A percentile compares a stretch with the other conserved stretches of the same genome.
These are phyloP conservation scores for Simmondsia chinensis DNA, from an alignment of 148 eudicot species.

Conservation along the genomic window DNA sequence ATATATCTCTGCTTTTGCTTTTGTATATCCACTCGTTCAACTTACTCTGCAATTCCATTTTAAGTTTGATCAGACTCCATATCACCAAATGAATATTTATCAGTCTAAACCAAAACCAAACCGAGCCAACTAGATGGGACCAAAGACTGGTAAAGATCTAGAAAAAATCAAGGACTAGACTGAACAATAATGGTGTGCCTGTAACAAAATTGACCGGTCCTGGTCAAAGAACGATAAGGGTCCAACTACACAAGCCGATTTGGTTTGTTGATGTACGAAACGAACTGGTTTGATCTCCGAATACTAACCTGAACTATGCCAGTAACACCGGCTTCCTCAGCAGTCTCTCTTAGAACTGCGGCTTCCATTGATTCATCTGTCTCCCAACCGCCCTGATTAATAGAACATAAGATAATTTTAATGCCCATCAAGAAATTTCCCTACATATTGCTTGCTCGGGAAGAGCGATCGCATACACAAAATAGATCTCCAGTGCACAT, in stretches of 20 bases:
- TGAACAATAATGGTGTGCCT: no score
- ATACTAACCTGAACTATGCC: slow-evolving; percentile 49
- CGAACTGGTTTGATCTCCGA: no score
- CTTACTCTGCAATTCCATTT: slow-evolving; percentile 27
- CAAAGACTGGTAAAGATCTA: no score
- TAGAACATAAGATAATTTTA: neutral
- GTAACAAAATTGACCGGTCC: no score
- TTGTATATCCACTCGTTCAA: slow-evolving; percentile 44
- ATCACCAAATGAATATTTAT: neutral
- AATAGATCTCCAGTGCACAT: neutral
- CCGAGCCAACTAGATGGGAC: no score
- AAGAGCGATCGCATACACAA: neutral
- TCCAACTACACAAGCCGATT: no score
- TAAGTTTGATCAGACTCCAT: no score
- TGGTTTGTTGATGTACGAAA: no score
- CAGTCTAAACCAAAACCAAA: neutral
- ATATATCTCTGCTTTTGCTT: slow-evolving; percentile 34
- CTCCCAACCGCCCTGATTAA: slow-evolving; percentile 68
- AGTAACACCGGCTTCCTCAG: slow-evolving; percentile 67
- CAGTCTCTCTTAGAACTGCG: slow-evolving; percentile 49
- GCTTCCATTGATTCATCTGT: slow-evolving; percentile 51
- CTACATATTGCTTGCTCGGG: no score
- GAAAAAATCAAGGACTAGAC: neutral
- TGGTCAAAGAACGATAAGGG: no score
- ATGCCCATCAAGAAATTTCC: neutral